Evolutionary conservation across 768 basidiomycete species (phyloP), one percentile per base, ranked within the genome.

Genomic region (Ramaria sp.): DNA sequence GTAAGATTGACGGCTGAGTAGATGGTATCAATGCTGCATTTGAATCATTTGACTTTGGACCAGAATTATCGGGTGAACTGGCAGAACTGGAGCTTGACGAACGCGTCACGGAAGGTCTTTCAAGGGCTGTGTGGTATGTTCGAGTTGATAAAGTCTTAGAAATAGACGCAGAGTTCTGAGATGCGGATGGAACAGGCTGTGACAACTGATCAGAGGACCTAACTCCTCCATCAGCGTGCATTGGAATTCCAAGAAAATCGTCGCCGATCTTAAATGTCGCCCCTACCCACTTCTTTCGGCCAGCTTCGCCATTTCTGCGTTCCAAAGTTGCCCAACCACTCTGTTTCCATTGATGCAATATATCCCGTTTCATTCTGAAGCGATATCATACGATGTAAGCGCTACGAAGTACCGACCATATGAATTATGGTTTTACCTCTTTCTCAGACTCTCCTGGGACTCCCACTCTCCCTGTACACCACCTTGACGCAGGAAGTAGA

Each of bases 241-340:
- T 28, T 15, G 53, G 53, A 34, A 60, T 22, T 7, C 86, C 88
- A 36, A 89, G 70, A 57, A 91, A 74, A n/a, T 74, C 74, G 18
- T 56, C 49, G 2, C 88, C 88, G 36, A 91, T 72, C 61, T 88
- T 84, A 58, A 91, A 91, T 56, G 81, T 86, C 22, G 73, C 73
- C 25, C 88, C 86, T 27, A 85, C 74, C 85, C 85, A 89, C 59
- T 63, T 47, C 59, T 62, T 32, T 58, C 58, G 20, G 61, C 58
- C 24, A 65, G 58, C 48, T 67, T 70, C 24, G 63, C 60, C 32
- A 12, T 49, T 65, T 64, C 18, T 68, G 69, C 52, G 72, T 6
- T 36, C 18, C 49, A 55, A 56, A 24, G 41, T 74, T 63, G 52
- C 66, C 59, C 62, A 59, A 1, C 76, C 78, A 83, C 37, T 55